These are phyloP conservation scores for Furcasterigmium furcatum DNA, from an alignment of 2,329 filamentous ascomycete genomes.

Conservation along the genomic window DNA sequence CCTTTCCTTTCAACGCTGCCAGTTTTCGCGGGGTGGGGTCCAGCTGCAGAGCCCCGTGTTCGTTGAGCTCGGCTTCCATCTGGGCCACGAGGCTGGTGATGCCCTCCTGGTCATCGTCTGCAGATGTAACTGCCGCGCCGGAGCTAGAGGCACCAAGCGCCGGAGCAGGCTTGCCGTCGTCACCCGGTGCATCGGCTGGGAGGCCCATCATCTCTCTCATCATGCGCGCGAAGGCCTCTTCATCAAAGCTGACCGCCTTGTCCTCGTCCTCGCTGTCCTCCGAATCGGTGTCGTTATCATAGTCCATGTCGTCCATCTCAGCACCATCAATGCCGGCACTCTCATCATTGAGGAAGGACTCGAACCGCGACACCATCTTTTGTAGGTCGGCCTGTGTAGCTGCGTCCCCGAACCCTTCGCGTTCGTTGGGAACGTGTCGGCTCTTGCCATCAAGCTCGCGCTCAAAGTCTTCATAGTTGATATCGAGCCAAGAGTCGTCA, in stretches of 20 bases:
- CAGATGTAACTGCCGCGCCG: neutral
- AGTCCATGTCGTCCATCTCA: conserved; percentile 68
- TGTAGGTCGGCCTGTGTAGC: conserved; percentile 72
- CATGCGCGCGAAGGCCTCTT: conserved; percentile 79
- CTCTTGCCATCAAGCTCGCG: conserved; percentile 62
- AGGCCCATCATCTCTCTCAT: conserved; percentile 91
- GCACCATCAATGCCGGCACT: conserved; percentile 77
- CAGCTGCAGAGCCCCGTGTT: conserved; percentile 62
- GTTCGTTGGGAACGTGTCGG: conserved; percentile 32
- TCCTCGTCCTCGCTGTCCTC: conserved; percentile 65
- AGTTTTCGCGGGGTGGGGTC: conserved; percentile 31
- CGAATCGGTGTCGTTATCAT: conserved; percentile 41
- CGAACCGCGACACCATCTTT: conserved; percentile 92
- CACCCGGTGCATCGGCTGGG: conserved; percentile 21
- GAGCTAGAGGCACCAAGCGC: conserved; percentile 6
- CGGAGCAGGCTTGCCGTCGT: conserved; percentile 4
- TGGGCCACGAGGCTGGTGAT: conserved; percentile 63
- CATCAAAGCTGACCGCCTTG: conserved; percentile 75
- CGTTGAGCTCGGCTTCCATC: conserved; percentile 71
- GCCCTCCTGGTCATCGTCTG: conserved; percentile 53
- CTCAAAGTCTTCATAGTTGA: conserved; percentile 87
- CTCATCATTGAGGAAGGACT: conserved; percentile 85
- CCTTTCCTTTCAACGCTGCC: conserved; percentile 20
- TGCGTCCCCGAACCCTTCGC: conserved; percentile 58
- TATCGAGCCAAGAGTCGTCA: conserved; percentile 87